phyloP scores from a whole-genome alignment of 495 filamentous ascomycete genomes.

The Elaphomyces granulatus region DNA sequence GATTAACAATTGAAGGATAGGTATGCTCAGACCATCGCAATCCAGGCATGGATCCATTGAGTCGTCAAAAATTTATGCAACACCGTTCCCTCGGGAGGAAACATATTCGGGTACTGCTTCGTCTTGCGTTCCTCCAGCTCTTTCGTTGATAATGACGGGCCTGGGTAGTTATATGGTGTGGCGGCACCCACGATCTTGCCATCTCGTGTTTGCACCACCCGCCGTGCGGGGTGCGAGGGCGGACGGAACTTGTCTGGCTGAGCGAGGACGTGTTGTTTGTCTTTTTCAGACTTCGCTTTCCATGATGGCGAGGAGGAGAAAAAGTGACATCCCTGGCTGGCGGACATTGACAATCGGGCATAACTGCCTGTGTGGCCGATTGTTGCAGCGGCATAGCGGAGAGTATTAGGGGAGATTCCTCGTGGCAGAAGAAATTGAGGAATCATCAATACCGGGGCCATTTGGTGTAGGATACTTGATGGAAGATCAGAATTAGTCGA shows the following conservation, averaged over 20 bases:
- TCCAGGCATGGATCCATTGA: conserved; percentile 57
- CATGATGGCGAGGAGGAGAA: conserved; percentile 8
- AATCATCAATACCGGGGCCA: conserved; percentile 9
- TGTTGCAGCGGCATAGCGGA: conserved; percentile 6
- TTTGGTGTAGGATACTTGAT: no score
- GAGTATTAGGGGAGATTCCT: conserved; percentile 18
- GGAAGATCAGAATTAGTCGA: no score
- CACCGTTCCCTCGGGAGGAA: conserved; percentile 59
- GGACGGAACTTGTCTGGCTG: conserved; percentile 75
- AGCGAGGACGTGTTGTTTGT: conserved; percentile 49
- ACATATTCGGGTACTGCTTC: conserved; percentile 67
- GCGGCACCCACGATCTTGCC: conserved; percentile 11
- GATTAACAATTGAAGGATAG: background rate
- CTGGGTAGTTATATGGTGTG: conserved; percentile 48
- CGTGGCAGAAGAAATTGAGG: conserved; percentile 30
- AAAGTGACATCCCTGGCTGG: conserved; percentile 14
- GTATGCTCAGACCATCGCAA: conserved; percentile 46
- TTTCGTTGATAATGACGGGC: conserved; percentile 42
- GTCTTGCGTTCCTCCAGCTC: conserved; percentile 46
- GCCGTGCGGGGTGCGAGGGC: conserved; percentile 61
- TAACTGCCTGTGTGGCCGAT: conserved; percentile 15
- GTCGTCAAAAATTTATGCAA: conserved; percentile 62
- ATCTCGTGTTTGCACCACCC: conserved; percentile 25
- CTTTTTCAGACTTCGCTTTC: conserved; percentile 1
- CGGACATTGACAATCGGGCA: conserved; percentile 3